Base-by-base conservation (phyloP, 2,329 filamentous ascomycete genomes). In the Fusarium nisikadoi region DNA sequence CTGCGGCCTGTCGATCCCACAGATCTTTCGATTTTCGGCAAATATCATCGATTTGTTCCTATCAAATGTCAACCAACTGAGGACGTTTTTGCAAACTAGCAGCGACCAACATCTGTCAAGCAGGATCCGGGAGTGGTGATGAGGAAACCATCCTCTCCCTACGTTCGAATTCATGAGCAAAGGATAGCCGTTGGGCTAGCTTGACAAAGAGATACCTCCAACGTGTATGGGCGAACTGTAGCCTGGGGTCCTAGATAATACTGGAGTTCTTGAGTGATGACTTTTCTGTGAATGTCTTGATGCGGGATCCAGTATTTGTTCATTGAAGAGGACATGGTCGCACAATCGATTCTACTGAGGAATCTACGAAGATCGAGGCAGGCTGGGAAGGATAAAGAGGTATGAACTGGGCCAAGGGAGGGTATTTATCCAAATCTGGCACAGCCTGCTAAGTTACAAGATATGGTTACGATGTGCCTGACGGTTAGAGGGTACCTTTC, bases 31-130 rank as follows among this genome's bases (percentile, higher is more conserved):
- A 89, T 78, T 89, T 89, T 68, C 83, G 79, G 78, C 88, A 90
- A 61, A 90, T 89, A 74, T 90, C 88, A 75, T 90, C 87, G 71
- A 90, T 90, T 83, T 90, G 88, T 80, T 89, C 88, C 88, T 90
- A 46, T 50, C 27, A 54, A 58, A 56, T 63, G 75, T 78, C 63
- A 77, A 70, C 60, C 62, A 56, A 62, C 27, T 49, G 56, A 65
- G 36, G 42, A 60, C 36, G 36, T 33, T 45, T 49, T 41, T 36
- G n/a, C 38, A 38, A 39, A 62, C 45, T 27, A 36, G 38, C 55
- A 50, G 43, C 53, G 46, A 76, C 87, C 85, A 80, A 90, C 88
- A 82, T 90, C 88, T 73, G 87, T 88, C 72, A 90, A 79, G 76
- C 87, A 90, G 60, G 84, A 82, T 38, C 88, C 88, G 12, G 87